Conservation (phyloP, 495 filamentous ascomycete genomes). For the Tuber calosporum region DNA sequence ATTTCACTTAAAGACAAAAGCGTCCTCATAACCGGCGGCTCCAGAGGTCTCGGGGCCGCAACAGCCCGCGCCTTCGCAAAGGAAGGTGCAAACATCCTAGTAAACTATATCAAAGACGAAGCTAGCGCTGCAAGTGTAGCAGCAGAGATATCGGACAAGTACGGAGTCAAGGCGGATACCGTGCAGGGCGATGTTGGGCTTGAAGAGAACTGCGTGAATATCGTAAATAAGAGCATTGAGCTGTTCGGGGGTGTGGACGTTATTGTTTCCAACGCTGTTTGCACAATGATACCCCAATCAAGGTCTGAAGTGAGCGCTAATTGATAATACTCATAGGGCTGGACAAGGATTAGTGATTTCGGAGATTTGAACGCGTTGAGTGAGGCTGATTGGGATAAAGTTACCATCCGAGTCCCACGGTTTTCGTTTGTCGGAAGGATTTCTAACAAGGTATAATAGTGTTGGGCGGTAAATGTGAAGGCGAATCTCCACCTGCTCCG, state of each 20-base stretch:
- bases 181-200: conserved; percentile 47
- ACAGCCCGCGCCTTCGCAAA: conserved; percentile 57
- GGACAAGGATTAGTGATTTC: conserved; percentile 3
- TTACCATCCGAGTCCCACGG: conserved; percentile 50
- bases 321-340: not conserved
- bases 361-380: not conserved
- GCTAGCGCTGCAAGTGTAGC: conserved; percentile 51
- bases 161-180: conserved; percentile 50
- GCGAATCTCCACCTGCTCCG: conserved; percentile 56
- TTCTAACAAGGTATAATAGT: conserved; percentile 59
- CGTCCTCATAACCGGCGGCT: conserved; percentile 62
- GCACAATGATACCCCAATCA: not conserved
- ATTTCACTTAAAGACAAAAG: conserved; percentile 51
- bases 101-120: conserved; percentile 57
- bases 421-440: conserved; percentile 53
- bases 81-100: conserved; percentile 58
- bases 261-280: conserved; percentile 57
- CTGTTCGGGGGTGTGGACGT: conserved; percentile 61
- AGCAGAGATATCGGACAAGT: conserved; percentile 47
- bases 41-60: conserved; percentile 59
- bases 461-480: conserved; percentile 55
- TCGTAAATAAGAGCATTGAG: conserved; percentile 51
- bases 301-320: not conserved
- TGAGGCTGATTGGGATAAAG: not conserved
- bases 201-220: not conserved